A percentile compares a stretch with the other conserved stretches of the same genome.
These are phyloP conservation scores for Isatis tinctoria DNA, from an alignment of 345 rosid species.

Conservation along the genomic window DNA sequence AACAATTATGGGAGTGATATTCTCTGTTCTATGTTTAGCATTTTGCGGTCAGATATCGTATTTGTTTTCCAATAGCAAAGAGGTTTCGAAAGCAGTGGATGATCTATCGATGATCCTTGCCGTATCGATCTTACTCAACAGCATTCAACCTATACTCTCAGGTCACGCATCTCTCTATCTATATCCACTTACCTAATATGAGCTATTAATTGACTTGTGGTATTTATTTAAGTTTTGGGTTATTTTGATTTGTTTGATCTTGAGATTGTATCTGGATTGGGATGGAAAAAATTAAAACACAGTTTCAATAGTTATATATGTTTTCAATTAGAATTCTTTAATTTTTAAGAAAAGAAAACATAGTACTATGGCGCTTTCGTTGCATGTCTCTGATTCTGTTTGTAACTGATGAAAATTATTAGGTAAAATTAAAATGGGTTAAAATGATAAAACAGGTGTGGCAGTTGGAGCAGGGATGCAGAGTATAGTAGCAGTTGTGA, in stretches of 20 bases:
- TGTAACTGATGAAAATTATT: background rate
- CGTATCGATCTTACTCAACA: constrained; percentile 45
- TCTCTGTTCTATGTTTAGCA: constrained; percentile 34
- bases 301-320: no score
- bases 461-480: constrained; percentile 84
- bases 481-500: constrained; percentile 51
- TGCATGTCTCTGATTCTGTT: no score
- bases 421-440: background rate
- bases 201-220: no score
- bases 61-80: constrained; percentile 35
- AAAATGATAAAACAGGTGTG: constrained; percentile 40
- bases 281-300: no score
- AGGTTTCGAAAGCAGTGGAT: constrained; percentile 33
- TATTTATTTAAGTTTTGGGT: no score
- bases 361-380: no score
- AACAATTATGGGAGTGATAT: constrained; percentile 37
- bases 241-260: no score
- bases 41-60: constrained; percentile 38
- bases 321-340: no score
- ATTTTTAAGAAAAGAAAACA: no score
- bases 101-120: constrained; percentile 43
- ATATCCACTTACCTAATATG: no score
- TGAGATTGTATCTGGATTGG: no score
- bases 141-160: constrained; percentile 47
- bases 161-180: constrained; percentile 19